Percentiles rank a stretch among this genome's conserved stretches.
Evolutionary conservation across 2,329 filamentous ascomycete species (phyloP).

Genomic region (Venturia aucupariae): DNA sequence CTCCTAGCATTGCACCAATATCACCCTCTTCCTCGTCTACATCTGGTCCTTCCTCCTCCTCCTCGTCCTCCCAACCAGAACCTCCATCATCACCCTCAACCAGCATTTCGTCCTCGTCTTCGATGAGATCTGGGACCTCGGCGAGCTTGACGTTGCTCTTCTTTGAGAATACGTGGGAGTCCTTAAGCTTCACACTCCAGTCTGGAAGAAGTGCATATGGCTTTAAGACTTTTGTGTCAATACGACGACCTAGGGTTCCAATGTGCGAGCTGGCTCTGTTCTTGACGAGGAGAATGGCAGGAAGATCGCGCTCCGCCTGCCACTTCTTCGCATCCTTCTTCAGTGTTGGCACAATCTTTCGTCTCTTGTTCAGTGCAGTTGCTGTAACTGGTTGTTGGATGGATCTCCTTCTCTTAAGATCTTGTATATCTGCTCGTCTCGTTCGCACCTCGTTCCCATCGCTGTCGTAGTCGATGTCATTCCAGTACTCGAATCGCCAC

Average conservation of each 20-base stretch:
- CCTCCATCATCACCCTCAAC: conserved; percentile 10
- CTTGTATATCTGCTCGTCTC: conserved; percentile 6
- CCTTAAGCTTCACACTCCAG: conserved; percentile 32
- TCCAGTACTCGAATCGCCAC: conserved; percentile 36
- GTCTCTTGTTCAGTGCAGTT: conserved; percentile 5
- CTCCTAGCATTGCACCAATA: neutral
- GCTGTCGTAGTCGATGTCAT: conserved; percentile 39
- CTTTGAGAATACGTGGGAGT: neutral
- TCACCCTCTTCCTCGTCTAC: conserved; percentile 8
- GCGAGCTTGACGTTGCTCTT: conserved; percentile 1
- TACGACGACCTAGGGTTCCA: neutral
- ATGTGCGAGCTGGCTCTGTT: neutral
- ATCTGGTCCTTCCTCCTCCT: neutral
- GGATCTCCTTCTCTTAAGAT: conserved; percentile 16
- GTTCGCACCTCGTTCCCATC: conserved; percentile 35
- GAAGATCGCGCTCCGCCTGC: conserved; percentile 4
- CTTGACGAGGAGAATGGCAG: conserved; percentile 6
- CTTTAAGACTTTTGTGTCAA: conserved; percentile 17
- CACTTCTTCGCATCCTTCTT: neutral
- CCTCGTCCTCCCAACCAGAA: conserved; percentile 11
- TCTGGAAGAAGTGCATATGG: conserved; percentile 35
- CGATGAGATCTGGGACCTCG: conserved; percentile 8
- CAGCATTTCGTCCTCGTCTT: conserved; percentile 10
- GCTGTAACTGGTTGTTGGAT: conserved; percentile 16
- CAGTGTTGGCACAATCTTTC: neutral